A percentile compares a stretch with the other conserved stretches of the same genome.
Evolutionary conservation across 805 yeast species (phyloP).

Genomic region (Candida lessepsii): DNA sequence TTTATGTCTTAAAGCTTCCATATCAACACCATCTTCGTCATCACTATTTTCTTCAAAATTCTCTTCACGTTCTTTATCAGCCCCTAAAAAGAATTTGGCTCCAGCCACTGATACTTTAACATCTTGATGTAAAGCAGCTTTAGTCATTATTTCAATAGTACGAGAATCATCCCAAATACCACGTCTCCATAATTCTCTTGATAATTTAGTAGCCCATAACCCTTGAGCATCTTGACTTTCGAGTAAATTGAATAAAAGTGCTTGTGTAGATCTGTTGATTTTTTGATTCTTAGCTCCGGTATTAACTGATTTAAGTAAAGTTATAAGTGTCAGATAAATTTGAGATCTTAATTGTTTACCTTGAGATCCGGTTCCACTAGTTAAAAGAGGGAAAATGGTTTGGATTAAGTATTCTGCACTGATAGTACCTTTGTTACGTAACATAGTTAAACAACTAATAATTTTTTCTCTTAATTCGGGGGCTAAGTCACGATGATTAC

Average conservation of each 20-base stretch:
- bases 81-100: constrained; percentile 87
- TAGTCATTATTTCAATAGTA: constrained; percentile 96
- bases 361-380: constrained; percentile 55
- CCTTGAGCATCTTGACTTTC: constrained; percentile 80
- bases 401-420: constrained; percentile 79
- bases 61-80: constrained; percentile 90
- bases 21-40: constrained; percentile 65
- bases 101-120: constrained; percentile 87
- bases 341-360: constrained; percentile 82
- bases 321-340: constrained; percentile 74
- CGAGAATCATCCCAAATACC: constrained; percentile 98
- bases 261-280: constrained; percentile 87
- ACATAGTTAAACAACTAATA: constrained; percentile 83
- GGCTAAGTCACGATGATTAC: constrained; percentile 76
- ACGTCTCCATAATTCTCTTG: constrained; percentile 95
- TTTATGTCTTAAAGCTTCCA: constrained; percentile 73
- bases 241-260: constrained; percentile 79
- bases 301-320: constrained; percentile 78
- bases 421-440: constrained; percentile 80
- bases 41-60: constrained; percentile 71
- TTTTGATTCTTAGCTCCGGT: constrained; percentile 88
- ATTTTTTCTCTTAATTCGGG: constrained; percentile 91
- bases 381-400: constrained; percentile 81
- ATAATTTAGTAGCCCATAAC: constrained; percentile 92
- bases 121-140: constrained; percentile 88